Conservation (phyloP, 306 rosid species). For the Glycine latifolia region DNA sequence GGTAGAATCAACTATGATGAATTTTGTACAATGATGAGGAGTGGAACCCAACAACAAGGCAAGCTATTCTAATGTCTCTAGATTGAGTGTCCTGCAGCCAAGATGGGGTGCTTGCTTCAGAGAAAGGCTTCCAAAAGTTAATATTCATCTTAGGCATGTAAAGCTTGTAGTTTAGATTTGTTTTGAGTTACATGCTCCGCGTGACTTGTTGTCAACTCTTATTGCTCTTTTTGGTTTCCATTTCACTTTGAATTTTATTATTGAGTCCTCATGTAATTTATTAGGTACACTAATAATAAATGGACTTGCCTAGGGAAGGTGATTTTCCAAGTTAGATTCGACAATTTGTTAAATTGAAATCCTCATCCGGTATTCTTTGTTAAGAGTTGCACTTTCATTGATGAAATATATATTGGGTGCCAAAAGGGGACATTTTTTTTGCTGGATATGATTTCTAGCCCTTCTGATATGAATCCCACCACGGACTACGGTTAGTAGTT, state of each 20-base stretch:
- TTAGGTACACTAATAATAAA: conserved; percentile 10
- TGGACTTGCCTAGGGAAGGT: conserved; percentile 28
- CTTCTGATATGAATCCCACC: no score
- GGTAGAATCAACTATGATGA: conserved; percentile 92
- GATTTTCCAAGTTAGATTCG: conserved; percentile 1
- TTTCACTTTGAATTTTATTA: conserved; percentile 7
- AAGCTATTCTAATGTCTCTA: conserved; percentile 60
- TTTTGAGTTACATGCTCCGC: conserved; percentile 28
- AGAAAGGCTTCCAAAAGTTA: conserved; percentile 6
- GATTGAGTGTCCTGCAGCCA: neutral
- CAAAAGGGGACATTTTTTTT: no score
- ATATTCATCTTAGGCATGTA: conserved; percentile 19
- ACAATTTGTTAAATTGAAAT: neutral
- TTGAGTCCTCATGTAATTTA: conserved; percentile 29
- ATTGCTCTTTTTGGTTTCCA: neutral
- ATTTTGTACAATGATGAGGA: conserved; percentile 89
- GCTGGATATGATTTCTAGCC: no score
- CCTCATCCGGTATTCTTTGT: neutral
- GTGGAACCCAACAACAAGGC: conserved; percentile 76
- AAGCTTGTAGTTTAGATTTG: conserved; percentile 30
- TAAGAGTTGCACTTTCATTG: no score
- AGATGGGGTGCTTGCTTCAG: neutral
- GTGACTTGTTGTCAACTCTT: conserved; percentile 18
- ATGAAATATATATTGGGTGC: no score
- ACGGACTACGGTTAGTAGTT: no score